phyloP scores from a whole-genome alignment of 805 yeast genomes.

The Candida mattraensis region DNA sequence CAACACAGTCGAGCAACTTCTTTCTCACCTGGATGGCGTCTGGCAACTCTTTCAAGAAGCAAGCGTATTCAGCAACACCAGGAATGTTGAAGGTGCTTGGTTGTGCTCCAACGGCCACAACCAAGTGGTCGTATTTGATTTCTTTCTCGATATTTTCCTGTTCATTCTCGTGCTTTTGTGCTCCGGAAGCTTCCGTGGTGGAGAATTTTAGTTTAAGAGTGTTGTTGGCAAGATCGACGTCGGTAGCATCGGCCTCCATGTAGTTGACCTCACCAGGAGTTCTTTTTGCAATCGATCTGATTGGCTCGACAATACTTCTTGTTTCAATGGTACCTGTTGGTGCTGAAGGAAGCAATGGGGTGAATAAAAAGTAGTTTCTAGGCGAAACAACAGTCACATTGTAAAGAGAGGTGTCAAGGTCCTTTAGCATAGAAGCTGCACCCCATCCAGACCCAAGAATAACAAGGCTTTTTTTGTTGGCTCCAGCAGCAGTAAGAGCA shows the following conservation, averaged over 20 bases:
- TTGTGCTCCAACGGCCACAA: slow-evolving; percentile 58
- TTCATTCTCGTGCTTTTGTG: no score
- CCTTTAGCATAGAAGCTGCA: slow-evolving; percentile 50
- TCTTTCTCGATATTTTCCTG: slow-evolving; percentile 36
- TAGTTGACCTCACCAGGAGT: slow-evolving; percentile 51
- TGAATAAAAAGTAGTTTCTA: slow-evolving; percentile 55
- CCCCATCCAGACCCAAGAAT: slow-evolving; percentile 61
- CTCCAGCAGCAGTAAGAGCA: slow-evolving; percentile 44
- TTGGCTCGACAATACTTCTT: slow-evolving; percentile 54
- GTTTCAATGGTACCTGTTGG: slow-evolving; percentile 57
- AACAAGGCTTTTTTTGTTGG: slow-evolving; percentile 39
- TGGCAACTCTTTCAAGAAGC: slow-evolving; percentile 52
- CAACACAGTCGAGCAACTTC: slow-evolving; percentile 49
- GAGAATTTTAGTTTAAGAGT: slow-evolving; percentile 46
- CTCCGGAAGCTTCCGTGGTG: slow-evolving; percentile 47
- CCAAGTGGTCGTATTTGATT: slow-evolving; percentile 46
- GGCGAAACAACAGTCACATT: slow-evolving; percentile 56
- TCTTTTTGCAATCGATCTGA: slow-evolving; percentile 50
- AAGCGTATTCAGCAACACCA: slow-evolving; percentile 54
- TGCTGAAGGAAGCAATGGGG: slow-evolving; percentile 54
- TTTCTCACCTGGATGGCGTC: slow-evolving; percentile 50
- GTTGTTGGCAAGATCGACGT: slow-evolving; percentile 45
- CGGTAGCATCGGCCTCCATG: slow-evolving; percentile 57
- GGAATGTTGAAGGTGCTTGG: slow-evolving; percentile 59
- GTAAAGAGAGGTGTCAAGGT: slow-evolving; percentile 52